Evolutionary conservation across 768 basidiomycete species (phyloP), one percentile per base, ranked within the genome.

Genomic region (Leccinum variicolor): DNA sequence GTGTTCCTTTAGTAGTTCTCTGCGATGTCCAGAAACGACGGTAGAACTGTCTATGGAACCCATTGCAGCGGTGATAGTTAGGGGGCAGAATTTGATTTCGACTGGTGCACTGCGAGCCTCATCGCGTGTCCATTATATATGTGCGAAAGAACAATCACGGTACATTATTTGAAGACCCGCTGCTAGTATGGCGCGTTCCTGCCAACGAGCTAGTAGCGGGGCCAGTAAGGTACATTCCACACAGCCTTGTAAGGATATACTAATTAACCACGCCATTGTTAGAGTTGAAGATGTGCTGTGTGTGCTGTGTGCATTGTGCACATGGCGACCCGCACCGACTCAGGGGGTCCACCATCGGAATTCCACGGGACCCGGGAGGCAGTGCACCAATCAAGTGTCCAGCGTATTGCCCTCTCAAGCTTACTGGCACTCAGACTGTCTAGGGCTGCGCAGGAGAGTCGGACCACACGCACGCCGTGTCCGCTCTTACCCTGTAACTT

Each of bases 11-110:
- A 55, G 31, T n/a, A 73, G 39, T 7, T 65, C 67, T 36, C 55
- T 71, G 58, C 58, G 69, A 47, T 66, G 61, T 0, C 80, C 79
- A 19, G 76, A 78, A 48, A 82, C 75, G 49, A 81, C 74, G 11
- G 81, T 82, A 29, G 73, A 69, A 50, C 73, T 72, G 52, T 83
- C 83, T 53, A 67, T 73, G 33, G 17, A 8, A 21, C 21, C 28
- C 31, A 28, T 21, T 28, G 47, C 49, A 31, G 45, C 50, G 26
- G 47, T 51, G 21, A n/a, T 14, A 49, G 47, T 7, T 41, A n/a
- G 6, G 31, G 25, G 31, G n/a, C 14, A 19, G n/a, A 8, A 34
- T 46, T 46, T 25, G 25, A 41, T 41, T 23, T 55, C 55, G 8
- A 26, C 7, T 8, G 14, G 13, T 39, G 36, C 15, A 36, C 15